phyloP scores from a whole-genome alignment of 1,139 yeast species.

The Yamadazyma triangularis region DNA sequence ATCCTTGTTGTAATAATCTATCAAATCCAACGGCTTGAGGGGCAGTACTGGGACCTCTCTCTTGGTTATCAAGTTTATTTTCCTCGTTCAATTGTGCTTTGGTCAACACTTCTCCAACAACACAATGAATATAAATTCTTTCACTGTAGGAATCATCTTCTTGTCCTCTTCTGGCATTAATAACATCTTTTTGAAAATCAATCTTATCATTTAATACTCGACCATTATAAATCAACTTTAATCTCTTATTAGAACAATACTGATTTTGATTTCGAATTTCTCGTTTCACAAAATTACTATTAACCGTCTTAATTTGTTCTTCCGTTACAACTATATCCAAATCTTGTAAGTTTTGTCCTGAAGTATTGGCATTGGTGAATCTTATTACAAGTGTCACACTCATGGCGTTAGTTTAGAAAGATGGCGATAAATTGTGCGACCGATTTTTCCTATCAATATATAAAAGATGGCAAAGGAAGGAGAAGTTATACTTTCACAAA shows the following conservation, averaged over 20 bases:
- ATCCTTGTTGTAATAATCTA: slow-evolving; percentile 76
- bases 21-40: slow-evolving; percentile 87
- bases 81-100: slow-evolving; percentile 60
- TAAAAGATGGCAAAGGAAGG: slow-evolving; percentile 3
- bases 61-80: slow-evolving; percentile 54
- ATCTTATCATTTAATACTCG: slow-evolving; percentile 60
- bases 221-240: slow-evolving; percentile 74
- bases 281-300: slow-evolving; percentile 2
- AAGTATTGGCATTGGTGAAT: not conserved
- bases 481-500: slow-evolving; percentile 3
- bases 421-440: not conserved
- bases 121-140: slow-evolving; percentile 67
- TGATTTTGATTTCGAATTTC: slow-evolving; percentile 24
- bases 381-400: not conserved
- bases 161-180: slow-evolving; percentile 18
- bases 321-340: not conserved
- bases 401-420: not conserved
- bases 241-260: slow-evolving; percentile 40
- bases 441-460: too few species aligned
- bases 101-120: slow-evolving; percentile 67
- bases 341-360: not conserved
- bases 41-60: slow-evolving; percentile 37
- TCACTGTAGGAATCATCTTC: slow-evolving; percentile 5
- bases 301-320: not conserved
- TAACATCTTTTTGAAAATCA: slow-evolving; percentile 49